phyloP scores from a whole-genome alignment of 495 filamentous ascomycete species.

The Tuber magnatum region DNA sequence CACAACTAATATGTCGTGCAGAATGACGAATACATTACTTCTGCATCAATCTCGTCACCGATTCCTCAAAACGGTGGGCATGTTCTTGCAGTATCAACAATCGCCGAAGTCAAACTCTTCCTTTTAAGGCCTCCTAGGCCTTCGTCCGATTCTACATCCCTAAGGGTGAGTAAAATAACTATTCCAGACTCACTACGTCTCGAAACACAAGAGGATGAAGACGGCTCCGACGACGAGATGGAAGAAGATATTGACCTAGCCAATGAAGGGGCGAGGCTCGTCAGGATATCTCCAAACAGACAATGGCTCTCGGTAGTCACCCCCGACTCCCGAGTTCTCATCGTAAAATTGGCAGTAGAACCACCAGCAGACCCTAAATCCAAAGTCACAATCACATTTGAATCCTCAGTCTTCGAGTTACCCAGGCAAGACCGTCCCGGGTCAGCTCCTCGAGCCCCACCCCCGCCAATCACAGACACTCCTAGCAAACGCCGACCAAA shows the following conservation, averaged over 20 bases:
- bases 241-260: conserved; percentile 37
- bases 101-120: conserved; percentile 72
- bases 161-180: conserved; percentile 64
- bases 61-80: conserved; percentile 52
- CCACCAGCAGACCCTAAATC: conserved; percentile 50
- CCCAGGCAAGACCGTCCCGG: conserved; percentile 41
- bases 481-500: conserved; percentile 23
- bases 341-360: conserved; percentile 65
- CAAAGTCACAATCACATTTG: conserved; percentile 49
- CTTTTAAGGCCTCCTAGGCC: conserved; percentile 46
- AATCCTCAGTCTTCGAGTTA: conserved; percentile 43
- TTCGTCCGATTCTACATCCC: conserved; percentile 45
- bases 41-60: conserved; percentile 57
- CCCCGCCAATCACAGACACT: conserved; percentile 19
- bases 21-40: conserved; percentile 74
- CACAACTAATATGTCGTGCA: conserved; percentile 19
- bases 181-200: conserved; percentile 46
- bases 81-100: conserved; percentile 69
- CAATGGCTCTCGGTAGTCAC: conserved; percentile 82
- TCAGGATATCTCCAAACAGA: conserved; percentile 66
- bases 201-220: conserved; percentile 19
- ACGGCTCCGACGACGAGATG: conserved; percentile 27
- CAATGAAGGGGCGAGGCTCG: conserved; percentile 57
- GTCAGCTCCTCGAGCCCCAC: conserved; percentile 46
- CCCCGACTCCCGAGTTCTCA: conserved; percentile 95